Evolutionary conservation across 2,329 filamentous ascomycete genomes (phyloP), one percentile per base, ranked within the genome.

Genomic region (Clarireedia homoeocarpa): DNA sequence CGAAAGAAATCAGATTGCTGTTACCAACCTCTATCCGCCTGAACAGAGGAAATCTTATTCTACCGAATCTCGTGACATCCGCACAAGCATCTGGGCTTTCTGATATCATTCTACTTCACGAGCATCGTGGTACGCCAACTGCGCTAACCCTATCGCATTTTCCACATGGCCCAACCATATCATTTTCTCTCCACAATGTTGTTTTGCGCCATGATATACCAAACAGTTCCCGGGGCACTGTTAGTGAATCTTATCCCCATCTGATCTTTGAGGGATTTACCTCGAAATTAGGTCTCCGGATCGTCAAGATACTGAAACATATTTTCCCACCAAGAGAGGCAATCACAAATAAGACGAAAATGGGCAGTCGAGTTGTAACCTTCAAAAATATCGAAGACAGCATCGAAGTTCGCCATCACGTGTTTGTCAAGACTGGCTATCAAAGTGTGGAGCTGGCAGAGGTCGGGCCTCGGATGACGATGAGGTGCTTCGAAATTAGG

Each of bases 391-490:
- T 94, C 53, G 91, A 96, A 62, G 91, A 97, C 58, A 85, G 88
- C 58, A 95, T 97, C 52, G 92, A 99, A 72, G 88, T 99, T 47
- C 82, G 94, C 4, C 90, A 95, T 70, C 87, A 91, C 70, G 91
- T 99, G 2, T 99, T 96, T 69, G 92, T 99, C 17, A 86, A 89
- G 70, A 97, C 94, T 0, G 87, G 89, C 0, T 94, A 92, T 68
- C 85, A 95, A 68, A 89, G 86, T 57, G 89, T 97, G 2, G 91
- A 95, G 71, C 73, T 96, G 65, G 86, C 88, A 14, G 91, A 96
- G 71, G 90, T 95, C 51, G 91, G 92, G 0, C 94, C 94, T 1
- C 80, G 94, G 56, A 96, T 97, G 89, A 96, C 91, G n/a, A 94
- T 97, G 90, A 80, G 90, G 63, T 76, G 91, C 53, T 99, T 97